A percentile compares a stretch with the other conserved stretches of the same genome.
These are phyloP conservation scores for Paratinospora sagittata DNA, from an alignment of 164 flowering plant genomes.

Conservation along the genomic window DNA sequence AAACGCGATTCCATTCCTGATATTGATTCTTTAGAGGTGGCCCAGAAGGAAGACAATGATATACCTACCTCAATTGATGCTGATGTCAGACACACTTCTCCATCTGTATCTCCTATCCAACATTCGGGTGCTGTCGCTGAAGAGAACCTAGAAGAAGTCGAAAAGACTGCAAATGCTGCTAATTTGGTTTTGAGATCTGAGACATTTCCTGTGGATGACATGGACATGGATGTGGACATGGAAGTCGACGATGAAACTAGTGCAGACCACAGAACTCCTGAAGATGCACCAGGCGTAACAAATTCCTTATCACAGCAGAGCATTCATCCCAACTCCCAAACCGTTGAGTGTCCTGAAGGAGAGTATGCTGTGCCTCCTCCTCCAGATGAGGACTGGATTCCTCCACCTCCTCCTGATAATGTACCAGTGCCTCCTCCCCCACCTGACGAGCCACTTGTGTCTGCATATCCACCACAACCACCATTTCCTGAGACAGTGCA, in stretches of 20 bases:
- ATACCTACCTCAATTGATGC: conserved; percentile 2
- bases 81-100: conserved; percentile 10
- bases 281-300: conserved; percentile 13
- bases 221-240: conserved; percentile 97
- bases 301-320: conserved; percentile 20
- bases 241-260: conserved; percentile 72
- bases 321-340: conserved; percentile 21
- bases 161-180: conserved; percentile 16
- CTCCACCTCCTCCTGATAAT: conserved; percentile 91
- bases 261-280: conserved; percentile 11
- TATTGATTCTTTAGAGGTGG: conserved; percentile 4
- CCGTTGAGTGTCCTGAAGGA: conserved; percentile 22
- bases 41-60: conserved; percentile 6
- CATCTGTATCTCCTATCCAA: conserved; percentile 15
- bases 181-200: conserved; percentile 16
- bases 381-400: conserved; percentile 79
- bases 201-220: conserved; percentile 41
- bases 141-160: conserved; percentile 13
- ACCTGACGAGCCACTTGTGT: conserved; percentile 59
- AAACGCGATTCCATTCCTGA: conserved; percentile 14
- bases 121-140: conserved; percentile 12
- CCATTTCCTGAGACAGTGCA: conserved; percentile 43
- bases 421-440: conserved; percentile 85
- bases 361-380: conserved; percentile 51
- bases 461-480: conserved; percentile 32